Evolutionary conservation across 1,284 basidiomycete genomes (phyloP).

Genomic region (Apiotrichum laibachii): DNA sequence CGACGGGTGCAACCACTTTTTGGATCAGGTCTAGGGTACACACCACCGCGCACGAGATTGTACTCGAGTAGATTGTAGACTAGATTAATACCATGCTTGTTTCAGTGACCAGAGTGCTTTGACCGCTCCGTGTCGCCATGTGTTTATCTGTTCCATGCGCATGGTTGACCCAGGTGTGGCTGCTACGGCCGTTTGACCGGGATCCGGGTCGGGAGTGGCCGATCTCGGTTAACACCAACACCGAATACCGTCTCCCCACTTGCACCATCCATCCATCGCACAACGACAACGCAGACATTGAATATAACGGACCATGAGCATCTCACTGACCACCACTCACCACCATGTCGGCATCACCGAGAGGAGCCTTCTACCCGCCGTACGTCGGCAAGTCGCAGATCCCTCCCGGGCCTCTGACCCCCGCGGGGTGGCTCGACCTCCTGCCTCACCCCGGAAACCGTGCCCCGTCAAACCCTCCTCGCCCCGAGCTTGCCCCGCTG

Average conservation of each 20-base stretch:
- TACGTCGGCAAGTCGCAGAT: not conserved
- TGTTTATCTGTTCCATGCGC: too few relatives aligned
- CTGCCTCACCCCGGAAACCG: conserved; percentile 1
- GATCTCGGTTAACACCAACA: too few relatives aligned
- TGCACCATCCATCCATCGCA: too few relatives aligned
- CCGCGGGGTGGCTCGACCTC: not conserved
- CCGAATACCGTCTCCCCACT: too few relatives aligned
- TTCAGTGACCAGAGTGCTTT: too few relatives aligned
- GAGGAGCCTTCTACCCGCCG: conserved; percentile 5
- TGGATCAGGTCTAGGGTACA: not conserved
- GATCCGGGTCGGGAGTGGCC: too few relatives aligned
- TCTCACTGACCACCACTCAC: not conserved
- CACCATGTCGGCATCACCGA: not conserved
- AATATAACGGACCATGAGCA: too few relatives aligned
- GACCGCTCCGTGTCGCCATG: too few relatives aligned
- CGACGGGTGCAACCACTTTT: conserved; percentile 13
- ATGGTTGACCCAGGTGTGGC: too few relatives aligned
- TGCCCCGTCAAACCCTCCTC: not conserved
- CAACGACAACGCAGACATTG: too few relatives aligned
- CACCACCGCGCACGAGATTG: not conserved
- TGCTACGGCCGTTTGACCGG: too few relatives aligned
- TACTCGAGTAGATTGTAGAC: not conserved
- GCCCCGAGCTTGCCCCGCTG: conserved; percentile 17
- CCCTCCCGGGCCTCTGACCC: conserved; percentile 1
- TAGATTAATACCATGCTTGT: not conserved